Base-by-base conservation (phyloP, 2,329 filamentous ascomycete species). In the Lachnellula willkommii region DNA sequence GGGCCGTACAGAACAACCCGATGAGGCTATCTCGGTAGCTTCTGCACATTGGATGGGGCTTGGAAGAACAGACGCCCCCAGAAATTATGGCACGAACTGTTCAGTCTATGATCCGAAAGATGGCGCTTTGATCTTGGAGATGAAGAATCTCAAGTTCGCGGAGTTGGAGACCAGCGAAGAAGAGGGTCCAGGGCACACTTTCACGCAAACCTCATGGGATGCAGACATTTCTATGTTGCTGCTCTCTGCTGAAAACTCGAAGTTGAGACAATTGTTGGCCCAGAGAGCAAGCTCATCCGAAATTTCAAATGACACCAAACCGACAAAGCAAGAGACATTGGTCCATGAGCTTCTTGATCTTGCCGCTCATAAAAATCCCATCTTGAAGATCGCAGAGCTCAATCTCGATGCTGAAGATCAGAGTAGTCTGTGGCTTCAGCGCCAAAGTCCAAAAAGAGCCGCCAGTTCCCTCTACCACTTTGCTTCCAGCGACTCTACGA, bases 341-440 rank as follows among this genome's bases (percentile, higher is more conserved):
- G 22, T 24, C 22, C 22, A 24, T 24, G 22, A 24, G 22, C 22
- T 24, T 24, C 22, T 24, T 24, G 22, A 24, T 24, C 22, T 24
- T 24, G 22, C 22, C 22, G 22, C 66, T 0, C 70, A 75, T 56
- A 71, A 70, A 53, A 72, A 65, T n/a, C 73, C 73, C 0, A 45
- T 47, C 2, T 59, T 72, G 5, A 65, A 59, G 1, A 65, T 75
- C 14, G 50, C 74, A 0, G 72, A 76, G 54, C 35, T 74, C 4
- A 67, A 66, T 22, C 53, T 72, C 8, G 53, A 60, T 14, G 22
- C 50, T 2, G 24, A 15, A 14, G 42, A 52, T 26, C 26, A 32
- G 15, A 20, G 24, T 14, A 36, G 24, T 17, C 6, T 52, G 6
- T 52, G 50, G 50, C 14, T 43, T 14, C 37, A 57, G 12, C 47